Conservation (phyloP, 306 rosid genomes). For the Vigna nakashimae region DNA sequence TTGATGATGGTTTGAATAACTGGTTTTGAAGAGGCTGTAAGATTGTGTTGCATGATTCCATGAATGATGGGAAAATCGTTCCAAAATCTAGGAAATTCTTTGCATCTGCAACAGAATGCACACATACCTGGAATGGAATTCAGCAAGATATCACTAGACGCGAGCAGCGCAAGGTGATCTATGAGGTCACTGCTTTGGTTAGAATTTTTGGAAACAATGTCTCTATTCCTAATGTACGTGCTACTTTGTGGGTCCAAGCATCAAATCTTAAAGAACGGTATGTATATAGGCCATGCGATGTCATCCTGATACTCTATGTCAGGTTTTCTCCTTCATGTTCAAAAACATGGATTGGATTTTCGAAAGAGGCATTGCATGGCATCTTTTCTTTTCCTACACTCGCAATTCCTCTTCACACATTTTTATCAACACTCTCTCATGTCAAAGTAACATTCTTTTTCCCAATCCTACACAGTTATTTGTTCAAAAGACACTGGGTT, state of each 20-base stretch:
- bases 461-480: background rate
- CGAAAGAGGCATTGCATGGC: slow-evolving; percentile 56
- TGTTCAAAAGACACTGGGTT: background rate
- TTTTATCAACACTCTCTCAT: background rate
- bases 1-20: slow-evolving; percentile 84
- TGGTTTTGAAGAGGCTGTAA: slow-evolving; percentile 98
- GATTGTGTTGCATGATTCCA: slow-evolving; percentile 53
- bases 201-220: slow-evolving; percentile 87
- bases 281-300: slow-evolving; percentile 76
- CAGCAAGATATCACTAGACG: slow-evolving; percentile 92
- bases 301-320: slow-evolving; percentile 60
- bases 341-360: slow-evolving; percentile 68
- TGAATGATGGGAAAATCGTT: slow-evolving; percentile 69
- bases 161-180: slow-evolving; percentile 86
- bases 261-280: slow-evolving; percentile 69
- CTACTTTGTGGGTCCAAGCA: slow-evolving; percentile 89
- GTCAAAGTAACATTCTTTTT: slow-evolving; percentile 6
- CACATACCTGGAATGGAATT: slow-evolving; percentile 90
- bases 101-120: slow-evolving; percentile 83
- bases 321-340: slow-evolving; percentile 65
- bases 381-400: slow-evolving; percentile 58
- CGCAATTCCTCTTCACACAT: slow-evolving; percentile 58
- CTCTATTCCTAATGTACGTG: slow-evolving; percentile 71
- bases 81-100: slow-evolving; percentile 78
- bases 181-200: slow-evolving; percentile 76